Evolutionary conservation across 768 basidiomycete genomes (phyloP).

Genomic region (Leucocoprinus leucothites): DNA sequence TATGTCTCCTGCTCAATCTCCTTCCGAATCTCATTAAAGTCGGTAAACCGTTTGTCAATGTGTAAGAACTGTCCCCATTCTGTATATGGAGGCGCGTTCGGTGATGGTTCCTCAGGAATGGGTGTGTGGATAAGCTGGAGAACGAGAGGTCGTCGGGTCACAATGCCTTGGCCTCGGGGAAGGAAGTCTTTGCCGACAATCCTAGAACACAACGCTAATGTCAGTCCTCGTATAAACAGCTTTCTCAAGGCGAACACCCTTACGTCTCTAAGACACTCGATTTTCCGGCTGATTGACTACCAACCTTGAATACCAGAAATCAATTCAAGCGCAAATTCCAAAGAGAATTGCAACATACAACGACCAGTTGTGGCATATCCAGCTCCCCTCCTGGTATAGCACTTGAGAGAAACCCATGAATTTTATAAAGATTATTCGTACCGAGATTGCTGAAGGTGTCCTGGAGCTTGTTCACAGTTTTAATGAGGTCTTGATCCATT

Average conservation of each 20-base stretch:
- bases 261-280: conserved; percentile 96
- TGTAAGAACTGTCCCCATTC: conserved; percentile 99
- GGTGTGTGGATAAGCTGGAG: conserved; percentile 96
- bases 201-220: conserved; percentile 33
- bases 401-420: conserved; percentile 2
- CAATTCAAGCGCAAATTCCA: conserved; percentile 3
- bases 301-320: conserved; percentile 55
- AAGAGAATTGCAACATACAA: conserved; percentile 49
- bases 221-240: background rate
- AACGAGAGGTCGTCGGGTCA: conserved; percentile 92
- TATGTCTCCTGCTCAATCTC: conserved; percentile 99
- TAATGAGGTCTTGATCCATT: conserved; percentile 95
- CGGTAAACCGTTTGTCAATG: conserved; percentile 94
- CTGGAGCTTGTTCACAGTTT: conserved; percentile 92
- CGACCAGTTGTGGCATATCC: conserved; percentile 90
- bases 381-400: conserved; percentile 69
- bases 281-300: conserved; percentile 95
- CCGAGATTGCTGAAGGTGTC: conserved; percentile 89
- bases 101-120: conserved; percentile 44
- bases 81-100: conserved; percentile 45
- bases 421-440: conserved; percentile 33
- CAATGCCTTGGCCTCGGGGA: conserved; percentile 88
- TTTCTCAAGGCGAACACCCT: conserved; percentile 26
- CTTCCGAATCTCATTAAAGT: conserved; percentile 88
- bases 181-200: conserved; percentile 95